Evolutionary conservation across 2,329 filamentous ascomycete genomes (phyloP).

Genomic region (Ceratocystis smalleyi): DNA sequence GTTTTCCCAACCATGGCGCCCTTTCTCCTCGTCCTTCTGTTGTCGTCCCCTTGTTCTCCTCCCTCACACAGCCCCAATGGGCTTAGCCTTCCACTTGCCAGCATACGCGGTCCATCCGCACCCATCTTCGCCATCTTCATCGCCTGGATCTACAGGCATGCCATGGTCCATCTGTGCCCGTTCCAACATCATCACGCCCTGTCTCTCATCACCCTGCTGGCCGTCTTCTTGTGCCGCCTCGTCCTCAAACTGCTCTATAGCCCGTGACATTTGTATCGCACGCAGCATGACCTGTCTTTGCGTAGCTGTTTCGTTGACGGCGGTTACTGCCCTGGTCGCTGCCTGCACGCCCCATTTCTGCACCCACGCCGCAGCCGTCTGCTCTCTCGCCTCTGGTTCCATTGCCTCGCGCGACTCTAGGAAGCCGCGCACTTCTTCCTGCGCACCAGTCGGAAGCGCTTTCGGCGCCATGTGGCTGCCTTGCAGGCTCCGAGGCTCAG

Average conservation of each 20-base stretch:
- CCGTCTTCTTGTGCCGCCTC: not conserved
- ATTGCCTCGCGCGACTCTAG: constrained; percentile 5
- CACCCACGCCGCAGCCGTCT: constrained; percentile 22
- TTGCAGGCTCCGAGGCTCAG: not conserved
- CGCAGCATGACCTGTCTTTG: constrained; percentile 31
- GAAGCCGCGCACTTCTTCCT: not conserved
- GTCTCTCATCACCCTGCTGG: constrained; percentile 23
- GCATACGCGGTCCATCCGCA: constrained; percentile 14
- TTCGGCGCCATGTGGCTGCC: not conserved
- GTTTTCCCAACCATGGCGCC: not conserved
- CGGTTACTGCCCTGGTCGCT: constrained; percentile 25
- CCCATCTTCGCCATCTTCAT: constrained; percentile 19
- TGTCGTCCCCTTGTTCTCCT: not conserved
- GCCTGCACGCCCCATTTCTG: constrained; percentile 24
- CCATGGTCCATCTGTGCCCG: constrained; percentile 20
- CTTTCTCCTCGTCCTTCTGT: not conserved
- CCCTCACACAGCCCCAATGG: constrained; percentile 16
- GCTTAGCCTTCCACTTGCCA: constrained; percentile 17
- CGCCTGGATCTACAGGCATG: constrained; percentile 21
- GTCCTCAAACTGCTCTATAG: constrained; percentile 24
- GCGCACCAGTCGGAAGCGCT: constrained; percentile 1
- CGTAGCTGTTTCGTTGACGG: constrained; percentile 27
- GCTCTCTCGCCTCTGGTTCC: constrained; percentile 21
- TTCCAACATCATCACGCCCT: constrained; percentile 30
- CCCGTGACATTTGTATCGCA: constrained; percentile 30